Base-by-base conservation (phyloP, 306 rosid genomes). In the Pyrus bretschneideri region DNA sequence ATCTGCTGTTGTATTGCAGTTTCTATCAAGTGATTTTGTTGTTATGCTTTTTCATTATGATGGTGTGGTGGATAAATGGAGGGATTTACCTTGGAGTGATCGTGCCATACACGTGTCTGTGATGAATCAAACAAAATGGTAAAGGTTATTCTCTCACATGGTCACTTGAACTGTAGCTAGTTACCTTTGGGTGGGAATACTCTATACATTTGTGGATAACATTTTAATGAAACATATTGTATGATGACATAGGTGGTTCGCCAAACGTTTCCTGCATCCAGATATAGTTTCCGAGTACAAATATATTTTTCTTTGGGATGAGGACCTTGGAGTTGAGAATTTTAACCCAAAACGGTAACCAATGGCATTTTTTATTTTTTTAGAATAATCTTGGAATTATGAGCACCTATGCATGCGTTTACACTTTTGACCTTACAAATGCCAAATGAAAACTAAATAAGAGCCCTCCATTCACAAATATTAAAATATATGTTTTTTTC, bases 241-340 rank as follows among this genome's bases (percentile, higher is more conserved):
- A 42, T 70, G 55, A 30, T 76, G 38, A 70, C 70, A 71, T 38
- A 94, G 98, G 98, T 94, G 98, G 98, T 92, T 94, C 57, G 95
- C 98, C 6, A 94, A 94, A 72, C 91, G 98, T 13, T 94, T 94
- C 86, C 72, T 94, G 87, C 98, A 94, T 86, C 98, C 98, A 72
- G 97, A 92, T 81, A 86, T 94, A 78, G 90, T 92, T 82, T 82
- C 89, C 35, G 91, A 85, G 77, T 94, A 94, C 59, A 69, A 86
- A 78, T 89, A 87, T 80, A 86, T 94, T 62, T 94, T 94, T 87
- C 98, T 94, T 18, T 94, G 98, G 98, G 98, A 94, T 22, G 98
- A 94, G 78, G 98, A 94, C 82, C 91, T 94, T 74, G 96, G 91
- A 55, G 96, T 94, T 15, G 97, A 94, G 70, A 81, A 89, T 81